These are phyloP conservation scores for Copromyces sp. DNA, from an alignment of 495 filamentous ascomycete genomes.

Conservation along the genomic window DNA sequence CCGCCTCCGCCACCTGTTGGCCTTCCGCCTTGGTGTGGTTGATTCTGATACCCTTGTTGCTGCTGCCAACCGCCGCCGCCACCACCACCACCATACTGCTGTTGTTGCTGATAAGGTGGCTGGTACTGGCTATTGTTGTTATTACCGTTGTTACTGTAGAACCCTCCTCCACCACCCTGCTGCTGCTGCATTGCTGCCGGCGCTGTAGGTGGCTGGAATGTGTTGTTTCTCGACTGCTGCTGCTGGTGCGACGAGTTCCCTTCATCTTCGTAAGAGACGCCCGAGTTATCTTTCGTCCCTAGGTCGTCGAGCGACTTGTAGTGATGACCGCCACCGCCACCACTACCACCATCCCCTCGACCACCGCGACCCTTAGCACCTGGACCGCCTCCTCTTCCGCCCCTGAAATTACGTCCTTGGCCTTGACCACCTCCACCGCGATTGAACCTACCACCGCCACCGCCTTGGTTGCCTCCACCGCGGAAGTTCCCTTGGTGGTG, in stretches of 20 bases:
- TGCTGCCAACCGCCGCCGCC: conserved; percentile 6
- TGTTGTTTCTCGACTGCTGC: neutral
- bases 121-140: conserved; percentile 15
- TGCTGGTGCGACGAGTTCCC: neutral
- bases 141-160: conserved; percentile 6
- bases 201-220: conserved; percentile 9
- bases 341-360: conserved; percentile 24
- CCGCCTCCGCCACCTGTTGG: conserved; percentile 5
- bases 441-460: neutral
- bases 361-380: conserved; percentile 10
- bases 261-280: conserved; percentile 34
- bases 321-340: conserved; percentile 17
- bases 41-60: conserved; percentile 15
- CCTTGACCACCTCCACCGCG: conserved; percentile 10
- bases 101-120: conserved; percentile 12
- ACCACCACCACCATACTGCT: conserved; percentile 3
- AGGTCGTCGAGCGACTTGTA: conserved; percentile 34
- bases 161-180: conserved; percentile 3
- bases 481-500: neutral
- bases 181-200: conserved; percentile 8
- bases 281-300: conserved; percentile 27
- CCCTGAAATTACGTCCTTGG: conserved; percentile 22
- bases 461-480: neutral
- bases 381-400: conserved; percentile 16
- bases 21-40: conserved; percentile 2